A percentile compares a stretch with the other conserved stretches of the same genome.
Conservation (phyloP, 2,329 filamentous ascomycete species). For the Pseudogymnoascus pannorum region DNA sequence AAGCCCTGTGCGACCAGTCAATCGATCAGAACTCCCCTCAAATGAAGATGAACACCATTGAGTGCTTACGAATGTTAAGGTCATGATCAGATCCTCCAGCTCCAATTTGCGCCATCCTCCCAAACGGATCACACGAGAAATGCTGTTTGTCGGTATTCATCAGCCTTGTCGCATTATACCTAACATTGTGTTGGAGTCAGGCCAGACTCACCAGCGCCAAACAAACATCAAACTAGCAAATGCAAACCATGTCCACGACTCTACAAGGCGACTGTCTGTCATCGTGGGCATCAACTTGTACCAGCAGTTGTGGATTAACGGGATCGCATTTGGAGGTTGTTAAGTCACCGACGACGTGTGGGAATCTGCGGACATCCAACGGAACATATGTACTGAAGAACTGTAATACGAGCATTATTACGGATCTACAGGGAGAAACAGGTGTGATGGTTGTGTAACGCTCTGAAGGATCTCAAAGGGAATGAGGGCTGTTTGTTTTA, state of each 20-base stretch:
- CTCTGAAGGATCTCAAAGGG: background rate
- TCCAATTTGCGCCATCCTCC: conserved; percentile 44
- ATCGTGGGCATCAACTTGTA: background rate
- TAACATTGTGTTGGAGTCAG: background rate
- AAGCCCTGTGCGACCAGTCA: background rate
- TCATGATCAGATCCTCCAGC: conserved; percentile 49
- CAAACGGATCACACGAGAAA: conserved; percentile 34
- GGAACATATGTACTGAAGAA: no score
- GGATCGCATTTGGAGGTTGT: no score
- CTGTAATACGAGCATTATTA: background rate
- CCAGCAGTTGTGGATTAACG: background rate
- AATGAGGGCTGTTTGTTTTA: background rate
- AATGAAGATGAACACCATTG: background rate
- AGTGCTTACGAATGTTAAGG: conserved; percentile 41
- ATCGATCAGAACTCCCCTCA: background rate
- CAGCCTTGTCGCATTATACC: background rate
- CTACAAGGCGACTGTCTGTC: conserved; percentile 18
- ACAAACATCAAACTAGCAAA: conserved; percentile 34
- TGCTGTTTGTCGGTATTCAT: conserved; percentile 16
- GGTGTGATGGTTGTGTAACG: background rate
- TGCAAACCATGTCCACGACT: conserved; percentile 41
- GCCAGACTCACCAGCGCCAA: conserved; percentile 33
- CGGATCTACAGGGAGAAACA: background rate
- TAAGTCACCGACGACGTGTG: background rate
- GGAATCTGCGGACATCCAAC: no score